These are phyloP conservation scores for Yueomyces sinensis DNA, from an alignment of 805 yeast genomes.

Conservation along the genomic window DNA sequence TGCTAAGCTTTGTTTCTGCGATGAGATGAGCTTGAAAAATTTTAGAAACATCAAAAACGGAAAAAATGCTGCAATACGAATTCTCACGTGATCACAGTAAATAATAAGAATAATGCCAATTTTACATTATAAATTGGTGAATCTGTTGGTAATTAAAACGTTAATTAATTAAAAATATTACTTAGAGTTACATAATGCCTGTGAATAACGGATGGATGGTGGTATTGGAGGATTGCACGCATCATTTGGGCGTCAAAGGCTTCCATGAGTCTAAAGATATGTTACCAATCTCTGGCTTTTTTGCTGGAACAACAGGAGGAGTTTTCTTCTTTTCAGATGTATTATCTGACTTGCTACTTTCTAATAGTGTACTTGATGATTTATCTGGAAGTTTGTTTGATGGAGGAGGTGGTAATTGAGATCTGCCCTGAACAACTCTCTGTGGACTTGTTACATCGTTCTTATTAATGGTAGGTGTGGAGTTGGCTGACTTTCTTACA, in stretches of 20 bases:
- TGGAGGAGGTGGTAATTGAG: neutral
- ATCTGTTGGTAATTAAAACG: no score
- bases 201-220: no score
- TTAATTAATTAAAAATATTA: no score
- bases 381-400: neutral
- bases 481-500: neutral
- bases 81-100: no score
- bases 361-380: no score
- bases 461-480: neutral
- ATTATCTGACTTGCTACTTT: neutral
- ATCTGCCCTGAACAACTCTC: neutral
- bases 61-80: no score
- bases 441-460: neutral
- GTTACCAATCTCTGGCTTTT: slow-evolving; percentile 14
- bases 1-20: no score
- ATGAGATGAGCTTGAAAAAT: no score
- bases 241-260: slow-evolving; percentile 35
- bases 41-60: no score
- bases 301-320: slow-evolving; percentile 20
- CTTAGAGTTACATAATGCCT: no score
- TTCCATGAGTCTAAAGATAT: slow-evolving; percentile 35
- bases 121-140: no score
- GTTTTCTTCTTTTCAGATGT: slow-evolving; percentile 3
- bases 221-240: neutral
- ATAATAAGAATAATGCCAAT: no score